A percentile compares a stretch with the other conserved stretches of the same genome.
Evolutionary conservation across 768 basidiomycete species (phyloP).

Genomic region (Psilocybe tampanensis): DNA sequence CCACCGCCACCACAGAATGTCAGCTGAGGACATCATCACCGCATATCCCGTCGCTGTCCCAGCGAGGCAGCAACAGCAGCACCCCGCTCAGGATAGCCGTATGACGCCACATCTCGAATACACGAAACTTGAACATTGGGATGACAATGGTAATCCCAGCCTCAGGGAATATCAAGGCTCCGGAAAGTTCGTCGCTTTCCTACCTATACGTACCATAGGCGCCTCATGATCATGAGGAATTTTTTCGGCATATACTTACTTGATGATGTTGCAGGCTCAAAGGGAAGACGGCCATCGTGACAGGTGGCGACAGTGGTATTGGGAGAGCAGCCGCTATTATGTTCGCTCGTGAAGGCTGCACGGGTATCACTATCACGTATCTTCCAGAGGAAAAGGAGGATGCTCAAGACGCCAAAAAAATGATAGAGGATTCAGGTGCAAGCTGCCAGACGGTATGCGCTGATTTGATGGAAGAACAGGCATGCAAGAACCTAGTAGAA

Average conservation of each 20-base stretch:
- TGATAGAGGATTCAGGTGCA: slow-evolving; percentile 43
- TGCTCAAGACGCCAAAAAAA: slow-evolving; percentile 50
- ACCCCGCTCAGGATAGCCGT: background rate
- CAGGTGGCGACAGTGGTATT: slow-evolving; percentile 49
- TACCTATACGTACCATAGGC: too few species aligned
- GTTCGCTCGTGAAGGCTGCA: slow-evolving; percentile 53
- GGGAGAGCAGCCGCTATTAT: slow-evolving; percentile 50
- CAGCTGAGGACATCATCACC: background rate
- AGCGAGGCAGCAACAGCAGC: background rate
- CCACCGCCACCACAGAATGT: slow-evolving; percentile 26
- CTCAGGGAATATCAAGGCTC: slow-evolving; percentile 53
- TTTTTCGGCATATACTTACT: too few species aligned
- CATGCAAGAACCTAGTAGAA: slow-evolving; percentile 47
- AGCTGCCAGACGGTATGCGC: slow-evolving; percentile 35
- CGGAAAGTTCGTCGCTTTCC: slow-evolving; percentile 36
- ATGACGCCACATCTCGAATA: background rate
- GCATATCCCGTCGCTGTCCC: background rate
- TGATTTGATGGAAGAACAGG: slow-evolving; percentile 44
- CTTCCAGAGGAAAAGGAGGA: slow-evolving; percentile 59
- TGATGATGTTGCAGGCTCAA: slow-evolving; percentile 29
- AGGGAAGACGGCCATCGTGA: slow-evolving; percentile 38
- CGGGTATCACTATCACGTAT: slow-evolving; percentile 54
- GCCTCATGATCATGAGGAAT: too few species aligned
- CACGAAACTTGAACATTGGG: slow-evolving; percentile 12
- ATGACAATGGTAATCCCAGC: slow-evolving; percentile 51